phyloP scores from a whole-genome alignment of 306 rosid species.

The Calophaca sinica region DNA sequence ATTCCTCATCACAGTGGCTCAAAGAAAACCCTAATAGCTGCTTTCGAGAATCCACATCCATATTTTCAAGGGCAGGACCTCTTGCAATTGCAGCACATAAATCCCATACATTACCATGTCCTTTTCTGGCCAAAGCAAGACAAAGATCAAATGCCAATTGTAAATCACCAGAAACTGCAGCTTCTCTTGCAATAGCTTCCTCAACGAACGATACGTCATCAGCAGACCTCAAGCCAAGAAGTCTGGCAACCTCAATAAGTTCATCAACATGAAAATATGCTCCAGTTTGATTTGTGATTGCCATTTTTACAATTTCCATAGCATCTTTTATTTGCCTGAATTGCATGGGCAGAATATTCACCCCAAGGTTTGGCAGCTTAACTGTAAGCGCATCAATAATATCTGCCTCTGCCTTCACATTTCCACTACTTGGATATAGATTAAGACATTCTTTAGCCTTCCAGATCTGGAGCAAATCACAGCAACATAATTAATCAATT shows the following conservation, averaged over 20 bases:
- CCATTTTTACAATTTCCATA: conserved; percentile 91
- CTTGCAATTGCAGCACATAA: conserved; percentile 98
- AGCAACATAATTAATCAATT: conserved; percentile 46
- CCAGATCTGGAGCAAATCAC: conserved; percentile 80
- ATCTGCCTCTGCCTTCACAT: conserved; percentile 81
- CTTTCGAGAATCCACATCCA: conserved; percentile 89
- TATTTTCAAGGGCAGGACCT: conserved; percentile 98
- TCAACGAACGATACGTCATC: conserved; percentile 84
- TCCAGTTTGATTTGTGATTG: conserved; percentile 81
- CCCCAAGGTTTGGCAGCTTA: conserved; percentile 93
- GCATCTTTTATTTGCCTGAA: conserved; percentile 94
- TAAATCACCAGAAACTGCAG: conserved; percentile 99
- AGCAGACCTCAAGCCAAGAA: conserved; percentile 84
- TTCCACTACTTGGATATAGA: conserved; percentile 72
- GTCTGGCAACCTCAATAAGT: conserved; percentile 89
- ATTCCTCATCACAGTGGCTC: conserved; percentile 95
- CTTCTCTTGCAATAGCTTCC: conserved; percentile 99
- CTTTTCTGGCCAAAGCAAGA: conserved; percentile 85
- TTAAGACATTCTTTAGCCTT: conserved; percentile 95
- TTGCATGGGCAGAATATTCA: conserved; percentile 94
- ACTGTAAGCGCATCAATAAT: conserved; percentile 84
- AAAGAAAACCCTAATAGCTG: conserved; percentile 90
- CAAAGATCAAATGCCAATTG: conserved; percentile 98
- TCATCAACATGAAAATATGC: conserved; percentile 97
- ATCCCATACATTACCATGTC: conserved; percentile 95